These are phyloP conservation scores for Trichosphaerium sp. DNA, from an alignment of 78 protist species.

Conservation along the genomic window DNA sequence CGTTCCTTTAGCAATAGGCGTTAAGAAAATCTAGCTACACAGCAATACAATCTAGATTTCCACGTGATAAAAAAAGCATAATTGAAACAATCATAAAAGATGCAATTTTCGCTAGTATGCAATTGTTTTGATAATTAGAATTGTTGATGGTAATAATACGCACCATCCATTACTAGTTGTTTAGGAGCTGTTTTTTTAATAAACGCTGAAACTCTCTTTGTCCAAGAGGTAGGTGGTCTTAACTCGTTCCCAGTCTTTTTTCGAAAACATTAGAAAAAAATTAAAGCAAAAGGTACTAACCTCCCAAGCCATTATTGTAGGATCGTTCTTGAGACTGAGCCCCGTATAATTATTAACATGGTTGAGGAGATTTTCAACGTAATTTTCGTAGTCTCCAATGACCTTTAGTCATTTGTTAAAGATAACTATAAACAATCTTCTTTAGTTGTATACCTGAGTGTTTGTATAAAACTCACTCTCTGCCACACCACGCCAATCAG, in stretches of 20 bases:
- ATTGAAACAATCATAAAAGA: too few species aligned
- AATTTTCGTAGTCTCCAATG: not conserved
- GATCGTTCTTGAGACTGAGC: not conserved
- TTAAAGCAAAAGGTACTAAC: too few species aligned
- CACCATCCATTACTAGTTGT: conserved; percentile 1
- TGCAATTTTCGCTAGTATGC: too few species aligned
- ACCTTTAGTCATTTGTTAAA: not conserved
- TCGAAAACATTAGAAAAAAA: too few species aligned
- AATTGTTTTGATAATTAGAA: too few species aligned
- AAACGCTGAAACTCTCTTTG: not conserved
- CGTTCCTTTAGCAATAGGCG: too few species aligned
- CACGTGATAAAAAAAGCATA: too few species aligned
- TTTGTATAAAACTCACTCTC: not conserved
- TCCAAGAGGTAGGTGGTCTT: not conserved
- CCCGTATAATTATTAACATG: not conserved
- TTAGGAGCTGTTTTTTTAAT: not conserved
- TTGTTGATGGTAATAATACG: too few species aligned
- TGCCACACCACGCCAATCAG: not conserved
- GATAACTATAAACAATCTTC: not conserved
- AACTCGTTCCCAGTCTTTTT: not conserved
- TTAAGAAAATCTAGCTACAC: too few species aligned
- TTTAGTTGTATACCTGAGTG: not conserved
- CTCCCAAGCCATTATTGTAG: not conserved
- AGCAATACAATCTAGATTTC: too few species aligned
- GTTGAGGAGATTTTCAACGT: not conserved